Base-by-base conservation (phyloP, 495 filamentous ascomycete genomes). In the Bryoglossum gracile region DNA sequence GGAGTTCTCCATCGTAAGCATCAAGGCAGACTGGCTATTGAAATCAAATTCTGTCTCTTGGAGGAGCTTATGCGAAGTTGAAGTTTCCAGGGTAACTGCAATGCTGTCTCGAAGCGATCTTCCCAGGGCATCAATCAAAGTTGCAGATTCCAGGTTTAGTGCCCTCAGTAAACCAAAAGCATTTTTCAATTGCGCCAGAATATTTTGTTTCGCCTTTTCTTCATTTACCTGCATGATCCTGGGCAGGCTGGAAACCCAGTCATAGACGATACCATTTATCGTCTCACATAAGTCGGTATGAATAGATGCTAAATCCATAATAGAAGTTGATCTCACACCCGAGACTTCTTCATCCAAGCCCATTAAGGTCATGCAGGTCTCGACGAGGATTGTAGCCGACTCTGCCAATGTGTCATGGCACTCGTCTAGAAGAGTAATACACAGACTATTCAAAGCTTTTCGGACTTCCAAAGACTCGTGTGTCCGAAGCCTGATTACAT, bases 201-300 rank as follows among this genome's bases (percentile, higher is more conserved):
- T 81, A 56, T 76, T 74, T 33, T 80, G 72, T 59, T 92, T 94
- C 25, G 79, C 65, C 6, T 66, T 73, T 53, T 96, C 88, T 46
- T 99, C 91, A 46, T 80, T 85, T 19, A 81, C 79, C 61, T 89
- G 86, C 78, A 96, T 92, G 9, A 86, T 65, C 30, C 88, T 74
- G 3, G 94, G 85, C 22, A 97, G 75, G 14, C 84, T 76, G 2
- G 78, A 76, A 13, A 92, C 72, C 90, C 89, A 95, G 32, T 76
- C 79, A 62, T 94, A 84, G 3, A 94, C 64, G 1, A 79, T 82
- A 22, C 69, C 75, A 57, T 87, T 88, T 37, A 95, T 66, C 13
- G 77, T 66, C 14, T 89, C 85, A 17, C 77, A 63, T 0, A 94
- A 64, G 23, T 76, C 67, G 9, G 74, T 61, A 52, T 92, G 79